Evolutionary conservation across 768 basidiomycete species (phyloP).

Genomic region (Harrya chromipes): DNA sequence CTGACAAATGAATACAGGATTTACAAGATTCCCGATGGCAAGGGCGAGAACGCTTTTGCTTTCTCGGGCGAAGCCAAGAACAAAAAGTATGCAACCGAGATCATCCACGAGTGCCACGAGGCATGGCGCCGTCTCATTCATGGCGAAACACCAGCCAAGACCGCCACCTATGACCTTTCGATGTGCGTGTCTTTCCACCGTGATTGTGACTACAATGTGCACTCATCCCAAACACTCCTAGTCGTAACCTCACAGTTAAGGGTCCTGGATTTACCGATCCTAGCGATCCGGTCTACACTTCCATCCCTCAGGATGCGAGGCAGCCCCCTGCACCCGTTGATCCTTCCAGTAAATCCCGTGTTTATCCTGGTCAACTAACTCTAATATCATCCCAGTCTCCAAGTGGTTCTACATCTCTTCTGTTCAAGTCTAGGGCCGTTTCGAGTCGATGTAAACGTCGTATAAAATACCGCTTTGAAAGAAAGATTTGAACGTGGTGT

Average conservation of each 20-base stretch:
- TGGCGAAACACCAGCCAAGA: conserved; percentile 76
- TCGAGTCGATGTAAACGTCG: background rate
- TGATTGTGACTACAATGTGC: background rate
- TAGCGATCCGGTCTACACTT: conserved; percentile 60
- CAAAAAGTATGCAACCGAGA: conserved; percentile 99
- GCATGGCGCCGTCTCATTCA: conserved; percentile 93
- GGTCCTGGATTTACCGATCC: conserved; percentile 64
- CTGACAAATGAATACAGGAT: conserved; percentile 48
- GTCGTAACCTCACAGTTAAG: conserved; percentile 75
- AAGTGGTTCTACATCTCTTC: conserved; percentile 97
- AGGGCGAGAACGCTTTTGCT: conserved; percentile 97
- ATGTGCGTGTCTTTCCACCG: conserved; percentile 55
- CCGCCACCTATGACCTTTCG: conserved; percentile 68
- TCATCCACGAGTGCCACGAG: conserved; percentile 98
- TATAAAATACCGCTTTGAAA: background rate
- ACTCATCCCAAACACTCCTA: conserved; percentile 30
- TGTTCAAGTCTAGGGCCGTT: conserved; percentile 58
- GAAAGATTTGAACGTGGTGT: background rate
- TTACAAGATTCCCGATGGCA: conserved; percentile 95
- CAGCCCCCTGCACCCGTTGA: conserved; percentile 87
- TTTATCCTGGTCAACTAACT: background rate
- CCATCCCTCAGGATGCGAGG: conserved; percentile 74
- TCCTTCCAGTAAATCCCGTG: conserved; percentile 65
- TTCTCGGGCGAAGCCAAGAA: conserved; percentile 99
- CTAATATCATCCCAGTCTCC: conserved; percentile 51